Conservation (phyloP, 768 basidiomycete species). For the Russula abietina region DNA sequence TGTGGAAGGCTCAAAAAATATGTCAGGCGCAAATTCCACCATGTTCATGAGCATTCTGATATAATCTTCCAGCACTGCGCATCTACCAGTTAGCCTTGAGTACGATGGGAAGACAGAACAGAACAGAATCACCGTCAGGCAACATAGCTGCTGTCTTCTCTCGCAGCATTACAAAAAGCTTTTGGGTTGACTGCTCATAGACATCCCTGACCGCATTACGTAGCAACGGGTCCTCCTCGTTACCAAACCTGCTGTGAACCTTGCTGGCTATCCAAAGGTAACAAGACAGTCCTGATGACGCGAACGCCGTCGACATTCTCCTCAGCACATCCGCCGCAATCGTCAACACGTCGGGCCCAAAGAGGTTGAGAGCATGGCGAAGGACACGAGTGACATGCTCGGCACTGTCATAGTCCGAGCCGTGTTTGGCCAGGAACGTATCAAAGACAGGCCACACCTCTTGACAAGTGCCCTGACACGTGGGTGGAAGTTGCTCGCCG, state of each 20-base stretch:
- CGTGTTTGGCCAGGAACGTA: conserved; percentile 69
- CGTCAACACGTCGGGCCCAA: conserved; percentile 57
- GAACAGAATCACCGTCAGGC: conserved; percentile 69
- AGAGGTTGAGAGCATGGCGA: conserved; percentile 78
- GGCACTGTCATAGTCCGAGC: conserved; percentile 64
- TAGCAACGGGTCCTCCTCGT: conserved; percentile 51
- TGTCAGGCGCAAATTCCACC: conserved; percentile 59
- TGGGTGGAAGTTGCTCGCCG: conserved; percentile 72
- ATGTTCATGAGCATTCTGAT: conserved; percentile 71
- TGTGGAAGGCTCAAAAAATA: conserved; percentile 70
- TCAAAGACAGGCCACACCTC: conserved; percentile 86
- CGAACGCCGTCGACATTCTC: conserved; percentile 75
- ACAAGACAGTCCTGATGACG: conserved; percentile 71
- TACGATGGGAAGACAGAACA: background rate
- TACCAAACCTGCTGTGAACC: conserved; percentile 68
- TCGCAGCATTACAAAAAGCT: conserved; percentile 61
- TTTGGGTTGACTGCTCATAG: conserved; percentile 72
- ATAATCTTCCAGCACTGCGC: conserved; percentile 89
- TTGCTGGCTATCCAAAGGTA: conserved; percentile 96
- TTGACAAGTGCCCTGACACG: conserved; percentile 70
- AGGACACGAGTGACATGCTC: conserved; percentile 83
- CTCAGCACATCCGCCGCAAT: conserved; percentile 66
- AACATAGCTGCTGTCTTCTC: conserved; percentile 63
- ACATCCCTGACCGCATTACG: conserved; percentile 52
- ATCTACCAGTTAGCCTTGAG: background rate